These are phyloP conservation scores for Conringia planisiliqua DNA, from an alignment of 345 rosid genomes.

Conservation along the genomic window DNA sequence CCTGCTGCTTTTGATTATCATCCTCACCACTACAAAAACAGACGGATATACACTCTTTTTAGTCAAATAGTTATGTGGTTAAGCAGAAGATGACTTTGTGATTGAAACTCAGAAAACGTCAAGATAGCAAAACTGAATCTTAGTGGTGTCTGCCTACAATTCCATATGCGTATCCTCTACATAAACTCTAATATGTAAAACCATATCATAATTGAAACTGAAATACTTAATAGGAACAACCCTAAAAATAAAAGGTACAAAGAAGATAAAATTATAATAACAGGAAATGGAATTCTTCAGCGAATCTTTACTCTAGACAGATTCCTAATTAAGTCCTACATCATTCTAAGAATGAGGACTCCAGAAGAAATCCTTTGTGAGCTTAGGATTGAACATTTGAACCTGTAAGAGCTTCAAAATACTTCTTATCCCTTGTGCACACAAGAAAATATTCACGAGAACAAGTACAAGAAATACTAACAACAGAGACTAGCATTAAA, in stretches of 20 bases:
- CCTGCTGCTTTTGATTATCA: conserved; percentile 31
- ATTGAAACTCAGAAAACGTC: neutral
- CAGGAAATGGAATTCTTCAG: neutral
- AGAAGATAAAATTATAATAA: neutral
- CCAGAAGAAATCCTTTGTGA: neutral
- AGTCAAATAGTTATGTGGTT: conserved; percentile 1
- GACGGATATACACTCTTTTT: neutral
- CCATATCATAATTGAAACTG: neutral
- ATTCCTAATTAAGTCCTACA: neutral
- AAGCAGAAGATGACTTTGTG: neutral
- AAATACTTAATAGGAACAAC: neutral
- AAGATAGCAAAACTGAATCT: neutral
- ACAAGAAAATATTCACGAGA: neutral
- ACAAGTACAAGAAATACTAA: neutral
- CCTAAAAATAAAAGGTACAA: neutral
- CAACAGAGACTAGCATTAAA: neutral
- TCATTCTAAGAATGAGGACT: neutral
- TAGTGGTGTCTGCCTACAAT: conserved; percentile 5
- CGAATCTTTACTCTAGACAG: neutral
- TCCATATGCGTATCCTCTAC: neutral
- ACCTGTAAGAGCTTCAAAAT: neutral
- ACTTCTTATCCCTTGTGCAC: neutral
- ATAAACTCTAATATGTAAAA: neutral
- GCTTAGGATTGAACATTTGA: neutral
- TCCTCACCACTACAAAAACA: conserved; percentile 35